phyloP scores from a whole-genome alignment of 129 eudicot genomes.

The Rutidosis leptorrhynchoides region DNA sequence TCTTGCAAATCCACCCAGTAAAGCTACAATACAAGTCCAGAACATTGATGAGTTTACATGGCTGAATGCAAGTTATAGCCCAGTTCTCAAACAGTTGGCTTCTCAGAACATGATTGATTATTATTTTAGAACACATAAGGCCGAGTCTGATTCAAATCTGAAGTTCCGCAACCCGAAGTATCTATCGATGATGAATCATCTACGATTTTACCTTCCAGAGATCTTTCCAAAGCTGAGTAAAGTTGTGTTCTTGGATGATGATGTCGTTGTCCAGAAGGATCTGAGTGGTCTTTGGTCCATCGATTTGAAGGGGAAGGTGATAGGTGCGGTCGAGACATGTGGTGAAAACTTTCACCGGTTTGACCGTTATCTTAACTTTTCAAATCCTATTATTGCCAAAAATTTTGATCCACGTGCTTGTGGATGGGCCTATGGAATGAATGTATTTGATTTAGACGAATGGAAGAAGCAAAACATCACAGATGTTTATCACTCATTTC shows the following conservation, averaged over 20 bases:
- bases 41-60: slow-evolving; percentile 91
- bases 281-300: slow-evolving; percentile 70
- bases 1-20: slow-evolving; percentile 72
- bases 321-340: slow-evolving; percentile 95
- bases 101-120: slow-evolving; percentile 90
- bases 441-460: slow-evolving; percentile 70
- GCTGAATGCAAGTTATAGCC: slow-evolving; percentile 96
- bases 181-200: slow-evolving; percentile 90
- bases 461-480: slow-evolving; percentile 96
- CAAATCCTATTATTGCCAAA: slow-evolving; percentile 79
- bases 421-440: slow-evolving; percentile 99
- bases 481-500: slow-evolving; percentile 93
- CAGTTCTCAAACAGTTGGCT: slow-evolving; percentile 76
- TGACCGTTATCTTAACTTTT: slow-evolving; percentile 88
- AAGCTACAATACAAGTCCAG: slow-evolving; percentile 82
- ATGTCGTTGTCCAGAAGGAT: slow-evolving; percentile 89
- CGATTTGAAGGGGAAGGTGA: slow-evolving; percentile 88
- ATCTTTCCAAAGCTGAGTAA: slow-evolving; percentile 82
- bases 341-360: slow-evolving; percentile 93
- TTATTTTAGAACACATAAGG: slow-evolving; percentile 72
- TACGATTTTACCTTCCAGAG: slow-evolving; percentile 90
- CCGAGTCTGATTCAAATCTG: slow-evolving; percentile 76
- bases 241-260: slow-evolving; percentile 95
- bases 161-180: slow-evolving; percentile 91
- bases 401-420: slow-evolving; percentile 89